Conservation (phyloP, 2,329 filamentous ascomycete genomes). For the Cyclaneusma minus region DNA sequence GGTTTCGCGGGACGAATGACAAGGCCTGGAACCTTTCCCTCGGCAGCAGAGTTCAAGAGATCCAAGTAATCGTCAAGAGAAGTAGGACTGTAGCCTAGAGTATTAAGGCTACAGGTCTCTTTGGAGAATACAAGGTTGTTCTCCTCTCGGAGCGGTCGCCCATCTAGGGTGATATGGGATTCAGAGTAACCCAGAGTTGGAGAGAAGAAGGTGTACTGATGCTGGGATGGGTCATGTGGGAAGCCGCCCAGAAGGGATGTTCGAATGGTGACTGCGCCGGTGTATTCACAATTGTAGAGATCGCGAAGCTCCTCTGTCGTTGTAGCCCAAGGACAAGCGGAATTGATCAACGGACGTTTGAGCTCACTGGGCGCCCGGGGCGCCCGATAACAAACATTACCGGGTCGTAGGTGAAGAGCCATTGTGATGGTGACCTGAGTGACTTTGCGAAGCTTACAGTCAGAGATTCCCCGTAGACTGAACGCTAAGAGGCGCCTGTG, state of each 20-base stretch:
- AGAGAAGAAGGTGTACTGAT: constrained; percentile 54
- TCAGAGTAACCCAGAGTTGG: constrained; percentile 19
- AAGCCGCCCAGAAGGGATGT: constrained; percentile 54
- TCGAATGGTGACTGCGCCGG: constrained; percentile 60
- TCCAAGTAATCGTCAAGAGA: constrained; percentile 41
- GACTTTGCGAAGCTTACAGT: too few species aligned
- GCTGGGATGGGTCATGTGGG: constrained; percentile 37
- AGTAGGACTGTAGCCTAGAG: constrained; percentile 57
- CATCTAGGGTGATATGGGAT: constrained; percentile 4
- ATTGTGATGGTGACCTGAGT: too few species aligned
- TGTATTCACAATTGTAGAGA: constrained; percentile 45
- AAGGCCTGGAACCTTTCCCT: constrained; percentile 18
- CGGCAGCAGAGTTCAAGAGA: constrained; percentile 35
- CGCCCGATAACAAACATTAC: too few species aligned
- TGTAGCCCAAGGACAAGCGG: constrained; percentile 63
- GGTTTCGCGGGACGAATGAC: constrained; percentile 28
- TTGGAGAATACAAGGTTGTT: constrained; percentile 6
- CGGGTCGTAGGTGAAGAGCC: constrained; percentile 29
- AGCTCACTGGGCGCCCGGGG: constrained; percentile 40
- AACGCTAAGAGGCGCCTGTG: too few species aligned
- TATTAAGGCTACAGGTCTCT: constrained; percentile 43
- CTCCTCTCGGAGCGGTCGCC: constrained; percentile 4
- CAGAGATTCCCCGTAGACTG: too few species aligned
- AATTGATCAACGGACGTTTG: constrained; percentile 60
- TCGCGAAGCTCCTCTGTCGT: constrained; percentile 40